Conservation (phyloP, 2,329 filamentous ascomycete species). For the Didymella segeticola region DNA sequence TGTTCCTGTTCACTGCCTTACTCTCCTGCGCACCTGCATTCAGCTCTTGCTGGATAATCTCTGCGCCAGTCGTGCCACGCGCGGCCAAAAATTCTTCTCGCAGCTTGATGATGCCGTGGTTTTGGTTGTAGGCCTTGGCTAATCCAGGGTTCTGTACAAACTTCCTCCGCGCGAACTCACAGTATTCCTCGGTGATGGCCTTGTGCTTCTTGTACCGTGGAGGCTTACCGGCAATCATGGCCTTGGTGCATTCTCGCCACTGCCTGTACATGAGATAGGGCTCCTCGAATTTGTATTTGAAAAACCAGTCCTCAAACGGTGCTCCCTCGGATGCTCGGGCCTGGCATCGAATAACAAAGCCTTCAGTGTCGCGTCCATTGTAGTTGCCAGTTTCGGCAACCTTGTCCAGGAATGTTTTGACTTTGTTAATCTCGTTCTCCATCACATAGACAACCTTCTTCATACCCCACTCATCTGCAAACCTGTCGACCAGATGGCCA, state of each 20-base stretch:
- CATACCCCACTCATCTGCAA: slow-evolving; percentile 93
- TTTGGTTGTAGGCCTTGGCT: slow-evolving; percentile 75
- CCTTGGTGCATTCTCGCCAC: slow-evolving; percentile 96
- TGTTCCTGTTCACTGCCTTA: slow-evolving; percentile 66
- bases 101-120: slow-evolving; percentile 93
- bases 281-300: slow-evolving; percentile 99
- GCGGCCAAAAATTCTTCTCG: slow-evolving; percentile 85
- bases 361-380: slow-evolving; percentile 90
- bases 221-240: slow-evolving; percentile 75
- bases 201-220: slow-evolving; percentile 86
- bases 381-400: slow-evolving; percentile 89
- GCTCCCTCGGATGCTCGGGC: slow-evolving; percentile 60
- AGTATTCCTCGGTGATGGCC: slow-evolving; percentile 89
- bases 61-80: slow-evolving; percentile 84
- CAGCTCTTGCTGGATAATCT: slow-evolving; percentile 80
- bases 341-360: slow-evolving; percentile 93
- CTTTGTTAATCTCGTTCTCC: slow-evolving; percentile 75
- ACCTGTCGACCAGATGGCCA: slow-evolving; percentile 80
- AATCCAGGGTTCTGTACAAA: slow-evolving; percentile 73
- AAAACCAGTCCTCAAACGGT: slow-evolving; percentile 93
- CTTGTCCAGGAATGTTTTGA: slow-evolving; percentile 81
- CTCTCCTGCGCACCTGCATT: slow-evolving; percentile 59
- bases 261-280: slow-evolving; percentile 98
- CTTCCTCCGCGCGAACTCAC: slow-evolving; percentile 78
- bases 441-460: slow-evolving; percentile 82